phyloP scores from a whole-genome alignment of 208 protist genomes.

The Histomonas meleagridis region DNA sequence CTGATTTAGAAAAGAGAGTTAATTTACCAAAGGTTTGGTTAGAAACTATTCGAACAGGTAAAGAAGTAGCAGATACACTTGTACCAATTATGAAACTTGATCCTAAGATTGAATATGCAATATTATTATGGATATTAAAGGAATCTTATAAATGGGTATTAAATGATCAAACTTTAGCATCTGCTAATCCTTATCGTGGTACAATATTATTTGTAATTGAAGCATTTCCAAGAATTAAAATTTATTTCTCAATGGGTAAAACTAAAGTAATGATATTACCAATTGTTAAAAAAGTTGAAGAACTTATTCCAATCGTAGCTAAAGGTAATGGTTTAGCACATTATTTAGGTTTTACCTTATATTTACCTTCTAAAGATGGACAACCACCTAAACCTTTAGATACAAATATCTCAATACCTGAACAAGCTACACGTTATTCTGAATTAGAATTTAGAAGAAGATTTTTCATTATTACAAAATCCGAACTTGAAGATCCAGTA shows the following conservation, averaged over 20 bases:
- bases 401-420: not conserved
- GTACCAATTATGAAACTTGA: not conserved
- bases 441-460: not conserved
- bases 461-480: conserved; percentile 2
- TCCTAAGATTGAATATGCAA: not conserved
- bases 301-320: not conserved
- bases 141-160: not conserved
- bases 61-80: not conserved
- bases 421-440: not conserved
- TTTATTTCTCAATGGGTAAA: not conserved
- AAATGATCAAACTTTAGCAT: not conserved
- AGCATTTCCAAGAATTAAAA: not conserved
- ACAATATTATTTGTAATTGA: not conserved
- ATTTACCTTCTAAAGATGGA: not conserved
- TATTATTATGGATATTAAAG: not conserved
- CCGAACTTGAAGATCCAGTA: not conserved
- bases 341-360: not conserved
- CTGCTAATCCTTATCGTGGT: not conserved
- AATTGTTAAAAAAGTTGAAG: not conserved
- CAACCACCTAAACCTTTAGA: not conserved
- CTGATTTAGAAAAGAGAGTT: not conserved
- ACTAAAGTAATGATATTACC: not conserved
- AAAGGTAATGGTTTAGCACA: not conserved
- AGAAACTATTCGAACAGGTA: not conserved
- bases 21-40: not conserved